Evolutionary conservation across 129 eudicot genomes (phyloP).

Genomic region (Chrysanthemum makinoi): DNA sequence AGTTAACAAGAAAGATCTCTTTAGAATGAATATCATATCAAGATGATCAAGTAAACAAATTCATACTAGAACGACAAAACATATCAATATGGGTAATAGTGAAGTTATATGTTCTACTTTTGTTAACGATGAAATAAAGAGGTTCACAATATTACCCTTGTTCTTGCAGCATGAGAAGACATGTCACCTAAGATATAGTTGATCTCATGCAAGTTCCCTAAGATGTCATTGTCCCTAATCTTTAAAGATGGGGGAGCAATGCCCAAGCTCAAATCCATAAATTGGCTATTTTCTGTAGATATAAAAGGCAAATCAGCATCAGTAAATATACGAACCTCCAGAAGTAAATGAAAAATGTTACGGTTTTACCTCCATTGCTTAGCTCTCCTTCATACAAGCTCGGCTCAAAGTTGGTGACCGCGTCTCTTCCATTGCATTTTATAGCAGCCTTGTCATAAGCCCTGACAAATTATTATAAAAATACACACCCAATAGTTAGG

Average conservation of each 20-base stretch:
- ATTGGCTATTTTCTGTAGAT: constrained; percentile 28
- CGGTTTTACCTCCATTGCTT: background rate
- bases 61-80: background rate
- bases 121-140: background rate
- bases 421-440: constrained; percentile 74
- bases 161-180: constrained; percentile 25
- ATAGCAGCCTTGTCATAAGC: constrained; percentile 83
- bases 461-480: constrained; percentile 26
- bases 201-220: constrained; percentile 22
- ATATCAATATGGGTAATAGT: background rate
- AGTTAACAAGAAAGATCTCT: background rate
- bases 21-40: background rate
- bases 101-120: background rate
- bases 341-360: background rate
- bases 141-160: constrained; percentile 35
- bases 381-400: constrained; percentile 43
- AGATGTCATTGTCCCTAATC: constrained; percentile 18
- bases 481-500: background rate
- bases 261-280: constrained; percentile 60
- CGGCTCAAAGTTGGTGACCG: constrained; percentile 75
- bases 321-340: background rate
- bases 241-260: constrained; percentile 48
- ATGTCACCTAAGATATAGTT: constrained; percentile 31
- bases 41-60: background rate
- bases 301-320: background rate